Evolutionary conservation across 1,139 yeast genomes (phyloP), one percentile per base, ranked within the genome.

Genomic region (Suhomyces guaymorum): DNA sequence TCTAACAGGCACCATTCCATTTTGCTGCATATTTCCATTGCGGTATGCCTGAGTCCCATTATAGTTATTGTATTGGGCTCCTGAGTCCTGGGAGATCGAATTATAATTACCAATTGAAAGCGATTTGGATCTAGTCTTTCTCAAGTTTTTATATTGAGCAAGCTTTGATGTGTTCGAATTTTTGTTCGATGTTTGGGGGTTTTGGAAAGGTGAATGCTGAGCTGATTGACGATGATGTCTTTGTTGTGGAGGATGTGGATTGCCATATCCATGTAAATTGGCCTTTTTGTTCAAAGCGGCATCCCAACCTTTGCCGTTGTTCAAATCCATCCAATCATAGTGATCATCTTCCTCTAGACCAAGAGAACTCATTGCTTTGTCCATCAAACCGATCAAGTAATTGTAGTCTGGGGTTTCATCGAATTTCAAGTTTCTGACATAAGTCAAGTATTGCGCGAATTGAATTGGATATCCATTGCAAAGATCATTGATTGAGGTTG

Each of bases 261-360:
- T 80, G 4, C 87, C 87, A 55, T 84, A 84, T 9, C 94, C 94
- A 59, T 84, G 92, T 42, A 84, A 61, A 49, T 84, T 84, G 38
- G 92, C 88, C 57, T 83, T 84, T 55, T 82, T 84, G 56, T 83
- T 84, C 45, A 83, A 76, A 5, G 84, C 67, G 17, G 84, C 77
- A 61, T 84, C 94, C 92, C 92, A 84, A 26, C 94, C 94, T 54
- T 77, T 75, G 35, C 94, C 94, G 30, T 81, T 81, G 52, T 84
- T 84, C 47, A 84, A 63, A 49, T 80, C 81, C 90, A 83, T 82
- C 94, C 94, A 84, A 56, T 84, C 94, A 51, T 82, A 84, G 51
- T 81, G 82, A 56, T 82, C 89, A 24, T 75, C 79, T 11, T 54
- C 49, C 25, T 47, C 48, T 6, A 44, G 51, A 9, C 60, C 66